phyloP scores from a whole-genome alignment of 164 flowering plant genomes.

The Buxus sempervirens region DNA sequence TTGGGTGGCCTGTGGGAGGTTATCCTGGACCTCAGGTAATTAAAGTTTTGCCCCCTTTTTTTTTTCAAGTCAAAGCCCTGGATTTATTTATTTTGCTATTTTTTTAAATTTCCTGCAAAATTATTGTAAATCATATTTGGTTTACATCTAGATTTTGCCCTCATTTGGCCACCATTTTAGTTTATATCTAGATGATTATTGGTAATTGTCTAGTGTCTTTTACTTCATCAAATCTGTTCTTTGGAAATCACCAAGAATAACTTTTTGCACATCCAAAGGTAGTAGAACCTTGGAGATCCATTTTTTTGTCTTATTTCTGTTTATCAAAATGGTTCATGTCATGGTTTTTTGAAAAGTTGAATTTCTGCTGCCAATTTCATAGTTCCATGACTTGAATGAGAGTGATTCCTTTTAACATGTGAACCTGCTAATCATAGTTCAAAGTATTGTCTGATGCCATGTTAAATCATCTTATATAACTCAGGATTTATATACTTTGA shows the following conservation, averaged over 20 bases:
- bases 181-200: too few species aligned
- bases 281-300: not conserved
- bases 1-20: constrained; percentile 62
- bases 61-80: not conserved
- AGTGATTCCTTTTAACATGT: too few species aligned
- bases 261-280: not conserved
- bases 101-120: not conserved
- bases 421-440: too few species aligned
- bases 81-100: too few species aligned
- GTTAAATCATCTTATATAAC: too few species aligned
- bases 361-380: not conserved
- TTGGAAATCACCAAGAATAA: not conserved
- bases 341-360: too few species aligned
- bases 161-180: not conserved
- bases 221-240: not conserved
- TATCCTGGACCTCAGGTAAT: constrained; percentile 59
- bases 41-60: not conserved
- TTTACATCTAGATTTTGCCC: not conserved
- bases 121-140: not conserved
- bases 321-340: too few species aligned
- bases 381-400: not conserved
- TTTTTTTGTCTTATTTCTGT: too few species aligned
- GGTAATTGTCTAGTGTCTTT: too few species aligned
- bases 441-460: too few species aligned
- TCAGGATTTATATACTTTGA: too few species aligned